Base-by-base conservation (phyloP, 2,329 filamentous ascomycete genomes). In the Penicillium verrucosum region DNA sequence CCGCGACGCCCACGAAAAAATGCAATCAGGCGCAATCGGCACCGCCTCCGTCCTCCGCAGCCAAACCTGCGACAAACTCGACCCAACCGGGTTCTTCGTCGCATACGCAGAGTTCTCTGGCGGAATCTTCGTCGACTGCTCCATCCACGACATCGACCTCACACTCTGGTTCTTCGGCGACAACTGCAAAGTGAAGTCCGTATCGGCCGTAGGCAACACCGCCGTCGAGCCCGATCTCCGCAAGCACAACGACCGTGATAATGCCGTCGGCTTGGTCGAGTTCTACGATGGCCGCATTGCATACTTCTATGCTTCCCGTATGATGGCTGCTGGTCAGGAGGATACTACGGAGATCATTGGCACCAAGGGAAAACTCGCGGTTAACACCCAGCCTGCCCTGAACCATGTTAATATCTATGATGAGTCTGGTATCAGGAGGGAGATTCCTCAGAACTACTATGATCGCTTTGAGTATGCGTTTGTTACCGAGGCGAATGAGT, bases 81-180 rank as follows among this genome's bases (percentile, higher is more conserved):
- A 88, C 57, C 82, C 85, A 0, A 79, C 78, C 0, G 85, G 85
- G 44, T 89, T 88, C 78, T 89, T 88, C 69, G 85, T 89, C 53
- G 77, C 80, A 23, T 89, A 89, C 71, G 84, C 86, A 12, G 77
- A 85, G 63, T 85, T 82, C 73, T 82, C 78, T 1, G 86, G 87
- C 34, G 86, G 86, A 23, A 87, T 89, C 68, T 89, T 89, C 64
- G 86, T 89, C 56, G 87, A 89, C 75, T 87, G 84, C 74, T 84
- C 82, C 50, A 84, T 89, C 66, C 87, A 89, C 75, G 87, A 89
- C 64, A 89, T 89, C 63, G 85, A 87, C 60, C 78, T 88, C 2
- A 78, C 83, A 0, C 75, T 87, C 2, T 87, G 84, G 84, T 87
- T 83, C 75, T 85, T 86, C 65, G 82, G 82, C 10, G 72, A 81